Conservation (phyloP, 345 rosid genomes). For the Bruguiera sexangula region DNA sequence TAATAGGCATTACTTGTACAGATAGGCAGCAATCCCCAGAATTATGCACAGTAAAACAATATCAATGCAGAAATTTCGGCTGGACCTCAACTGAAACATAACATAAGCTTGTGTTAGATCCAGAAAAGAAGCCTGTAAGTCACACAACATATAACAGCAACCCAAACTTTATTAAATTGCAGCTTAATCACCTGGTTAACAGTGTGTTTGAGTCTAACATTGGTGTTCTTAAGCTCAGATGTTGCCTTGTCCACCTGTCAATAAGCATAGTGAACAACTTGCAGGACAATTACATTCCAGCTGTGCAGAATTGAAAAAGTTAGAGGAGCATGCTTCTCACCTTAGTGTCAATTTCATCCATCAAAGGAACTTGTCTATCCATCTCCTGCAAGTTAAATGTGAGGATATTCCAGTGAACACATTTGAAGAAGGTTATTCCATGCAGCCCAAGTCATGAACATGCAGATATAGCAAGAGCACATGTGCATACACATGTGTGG, state of each 20-base stretch:
- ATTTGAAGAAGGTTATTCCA: no score
- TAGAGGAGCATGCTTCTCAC: slow-evolving; percentile 29
- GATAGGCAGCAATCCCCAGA: slow-evolving; percentile 95
- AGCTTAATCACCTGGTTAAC: slow-evolving; percentile 73
- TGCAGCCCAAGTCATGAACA: no score
- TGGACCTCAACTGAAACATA: slow-evolving; percentile 83
- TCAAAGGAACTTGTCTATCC: slow-evolving; percentile 93
- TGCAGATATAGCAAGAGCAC: no score
- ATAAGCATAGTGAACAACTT: slow-evolving; percentile 8
- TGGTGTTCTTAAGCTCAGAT: slow-evolving; percentile 90
- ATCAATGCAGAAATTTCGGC: slow-evolving; percentile 97
- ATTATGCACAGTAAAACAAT: slow-evolving; percentile 79
- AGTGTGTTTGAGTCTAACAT: slow-evolving; percentile 90
- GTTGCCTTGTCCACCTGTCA: slow-evolving; percentile 90
- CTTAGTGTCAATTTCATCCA: slow-evolving; percentile 99
- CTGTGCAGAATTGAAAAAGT: background rate
- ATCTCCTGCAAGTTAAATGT: slow-evolving; percentile 59
- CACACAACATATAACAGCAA: slow-evolving; percentile 14
- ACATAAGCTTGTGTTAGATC: slow-evolving; percentile 24
- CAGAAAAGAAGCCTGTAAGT: slow-evolving; percentile 18
- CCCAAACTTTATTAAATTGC: slow-evolving; percentile 9
- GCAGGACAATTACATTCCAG: slow-evolving; percentile 13
- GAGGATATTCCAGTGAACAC: background rate
- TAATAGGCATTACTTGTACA: slow-evolving; percentile 75
- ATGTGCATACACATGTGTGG: no score